Evolutionary conservation across 345 rosid genomes (phyloP), one percentile per base, ranked within the genome.

Genomic region (Barbarea vulgaris): DNA sequence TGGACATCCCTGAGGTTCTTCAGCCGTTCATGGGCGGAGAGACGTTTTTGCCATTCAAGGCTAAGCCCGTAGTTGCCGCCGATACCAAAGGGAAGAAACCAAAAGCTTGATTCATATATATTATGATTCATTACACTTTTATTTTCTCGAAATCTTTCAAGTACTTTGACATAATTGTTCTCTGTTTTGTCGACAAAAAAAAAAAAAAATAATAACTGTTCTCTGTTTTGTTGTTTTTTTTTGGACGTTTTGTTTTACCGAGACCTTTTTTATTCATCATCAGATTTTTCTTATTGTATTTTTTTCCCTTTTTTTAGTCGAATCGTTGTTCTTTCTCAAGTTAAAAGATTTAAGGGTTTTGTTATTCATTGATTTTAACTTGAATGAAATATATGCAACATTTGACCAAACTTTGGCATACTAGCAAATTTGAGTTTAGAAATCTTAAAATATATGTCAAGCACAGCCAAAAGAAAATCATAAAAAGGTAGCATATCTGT

Each of bases 1-100:
- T 92, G 3, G 97, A 86, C 72, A 70, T 94, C 15, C 99, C 99
- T 3, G 92, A 90, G 77, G 86, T 67, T 37, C 70, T 92, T 55
- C 83, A 69, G 77, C 84, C 79, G 9, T 92, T 66, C 70, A 87
- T 94, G 92, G 89, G 90, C 3, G 97, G 96, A 55, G 84, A 82
- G 69, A 60, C 80, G 15, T 94, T 89, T 77, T 57, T 94, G 33
- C 97, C 97, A n/a, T 94, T 94, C 83, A 90, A 86, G 79, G 57
- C 56, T 75, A 85, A 84, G 75, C 88, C 87, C n/a, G 84, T 77
- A 12, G 85, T 61, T 42, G 70, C 85, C 1, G 70, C 85, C 0
- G 82, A 85, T 42, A 25, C 75, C 70, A 83, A 85, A 71, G 84
- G 84, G 57, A 85, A 85, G 74, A 83, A 83, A 37, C 52, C 85